Evolutionary conservation across 2,329 filamentous ascomycete genomes (phyloP), one percentile per base, ranked within the genome.

Genomic region (Alternaria burnsii): DNA sequence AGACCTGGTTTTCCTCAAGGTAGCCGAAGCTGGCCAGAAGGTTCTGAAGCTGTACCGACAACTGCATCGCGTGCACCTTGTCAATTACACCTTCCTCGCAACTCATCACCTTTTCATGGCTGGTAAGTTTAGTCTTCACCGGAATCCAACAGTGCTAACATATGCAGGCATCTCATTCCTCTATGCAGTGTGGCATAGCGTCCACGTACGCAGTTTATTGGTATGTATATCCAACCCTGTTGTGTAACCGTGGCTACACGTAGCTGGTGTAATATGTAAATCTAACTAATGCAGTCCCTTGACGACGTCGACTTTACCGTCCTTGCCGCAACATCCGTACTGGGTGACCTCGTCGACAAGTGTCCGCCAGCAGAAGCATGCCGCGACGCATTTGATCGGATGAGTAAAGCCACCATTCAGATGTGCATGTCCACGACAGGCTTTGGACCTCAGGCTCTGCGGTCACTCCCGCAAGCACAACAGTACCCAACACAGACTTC

Each of bases 251-350:
- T 28, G 32, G 16, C 34, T 44, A 32, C 22, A 20, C 36, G 14
- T 48, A 16, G 9, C 48, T 34, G 22, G 42, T 53, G 34, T 50
- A 28, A 40, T 30, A 22, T 32, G 14, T 5, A 46, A 34, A 30
- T 69, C 63, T 69, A 40, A 52, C 50, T 58, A 59, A 62, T 60
- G 60, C 67, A 86, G 84, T 92, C 91, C 8, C 91, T 97, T 81
- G 94, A 98, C 72, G 94, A 98, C 76, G 93, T 98, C n/a, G 94
- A 98, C 76, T 97, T 97, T 71, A 98, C 94, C 0, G 92, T 98
- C 9, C 84, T 97, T 50, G 93, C 94, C 9, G 94, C 94, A 22
- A 97, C 93, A 50, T 97, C 94, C 2, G 93, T 98, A 9, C 89
- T 98, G 43, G 90, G 89, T 5, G 95, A 97, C 74, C 85, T 98